phyloP scores from a whole-genome alignment of 257 asterid species.

The Lycium ferocissimum region DNA sequence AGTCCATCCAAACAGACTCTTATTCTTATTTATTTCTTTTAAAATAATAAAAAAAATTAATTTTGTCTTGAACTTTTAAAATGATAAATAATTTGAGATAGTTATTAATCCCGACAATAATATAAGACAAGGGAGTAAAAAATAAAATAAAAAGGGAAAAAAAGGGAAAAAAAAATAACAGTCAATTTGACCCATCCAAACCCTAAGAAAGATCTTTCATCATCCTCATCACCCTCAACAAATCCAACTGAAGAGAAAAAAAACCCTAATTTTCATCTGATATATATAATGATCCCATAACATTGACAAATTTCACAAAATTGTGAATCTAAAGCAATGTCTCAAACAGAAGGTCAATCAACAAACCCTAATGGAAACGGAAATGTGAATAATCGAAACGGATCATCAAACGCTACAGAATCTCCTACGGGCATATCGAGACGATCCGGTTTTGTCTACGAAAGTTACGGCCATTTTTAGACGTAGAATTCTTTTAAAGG shows the following conservation, averaged over 20 bases:
- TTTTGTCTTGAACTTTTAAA: too few relatives aligned
- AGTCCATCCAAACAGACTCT: too few relatives aligned
- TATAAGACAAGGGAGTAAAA: too few relatives aligned
- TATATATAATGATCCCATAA: not conserved
- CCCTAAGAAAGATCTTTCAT: constrained; percentile 35
- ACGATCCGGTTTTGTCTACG: too few relatives aligned
- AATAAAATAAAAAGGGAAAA: not conserved
- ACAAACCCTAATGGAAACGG: constrained; percentile 17
- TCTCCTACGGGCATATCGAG: too few relatives aligned
- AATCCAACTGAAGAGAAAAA: constrained; percentile 30
- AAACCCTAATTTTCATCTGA: constrained; percentile 18
- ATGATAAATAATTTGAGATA: too few relatives aligned
- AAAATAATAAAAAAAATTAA: too few relatives aligned
- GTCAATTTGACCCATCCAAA: constrained; percentile 20
- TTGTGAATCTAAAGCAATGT: constrained; percentile 32
- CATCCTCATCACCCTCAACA: constrained; percentile 27
- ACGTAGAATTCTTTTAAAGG: too few relatives aligned
- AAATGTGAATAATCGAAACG: constrained; percentile 51
- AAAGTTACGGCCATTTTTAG: too few relatives aligned
- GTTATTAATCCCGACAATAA: too few relatives aligned
- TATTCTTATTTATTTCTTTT: too few relatives aligned
- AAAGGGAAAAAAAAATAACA: not conserved
- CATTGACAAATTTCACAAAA: not conserved
- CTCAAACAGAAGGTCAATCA: constrained; percentile 37
- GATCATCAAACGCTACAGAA: constrained; percentile 52